These are phyloP conservation scores for Paraphoma chrysanthemicola DNA, from an alignment of 2,329 filamentous ascomycete genomes.

Conservation along the genomic window DNA sequence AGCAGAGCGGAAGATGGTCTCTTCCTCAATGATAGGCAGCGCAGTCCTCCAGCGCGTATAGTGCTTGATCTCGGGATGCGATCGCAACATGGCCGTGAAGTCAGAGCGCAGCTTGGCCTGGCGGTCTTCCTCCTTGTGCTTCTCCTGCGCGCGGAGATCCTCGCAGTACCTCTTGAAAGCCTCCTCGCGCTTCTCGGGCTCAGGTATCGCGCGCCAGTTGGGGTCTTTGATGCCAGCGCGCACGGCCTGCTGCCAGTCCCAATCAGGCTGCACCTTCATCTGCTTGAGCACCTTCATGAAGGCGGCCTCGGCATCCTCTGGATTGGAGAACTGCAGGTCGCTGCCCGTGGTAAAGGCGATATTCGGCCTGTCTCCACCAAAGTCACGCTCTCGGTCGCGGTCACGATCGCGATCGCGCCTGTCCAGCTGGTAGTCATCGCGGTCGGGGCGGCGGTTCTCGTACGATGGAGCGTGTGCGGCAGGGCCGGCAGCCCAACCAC, in stretches of 20 bases:
- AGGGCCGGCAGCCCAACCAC: constrained; percentile 68
- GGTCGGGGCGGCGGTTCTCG: constrained; percentile 42
- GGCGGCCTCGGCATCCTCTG: constrained; percentile 89
- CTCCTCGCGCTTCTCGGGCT: constrained; percentile 86
- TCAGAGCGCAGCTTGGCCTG: constrained; percentile 89
- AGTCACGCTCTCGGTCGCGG: constrained; percentile 50
- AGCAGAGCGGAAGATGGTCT: constrained; percentile 93
- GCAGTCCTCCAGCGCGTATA: constrained; percentile 98
- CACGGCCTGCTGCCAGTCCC: constrained; percentile 91
- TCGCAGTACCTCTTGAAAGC: constrained; percentile 96
- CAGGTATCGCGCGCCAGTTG: constrained; percentile 90
- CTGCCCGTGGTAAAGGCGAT: constrained; percentile 54
- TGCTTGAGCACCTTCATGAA: constrained; percentile 90
- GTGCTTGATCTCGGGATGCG: constrained; percentile 95
- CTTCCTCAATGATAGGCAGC: constrained; percentile 89
- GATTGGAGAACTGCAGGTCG: constrained; percentile 59
- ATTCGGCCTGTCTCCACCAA: constrained; percentile 44
- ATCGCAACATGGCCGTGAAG: constrained; percentile 94
- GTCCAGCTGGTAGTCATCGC: constrained; percentile 21
- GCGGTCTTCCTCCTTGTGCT: constrained; percentile 92
- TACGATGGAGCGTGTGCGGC: constrained; percentile 48
- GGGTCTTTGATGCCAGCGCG: constrained; percentile 86
- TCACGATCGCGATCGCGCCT: constrained; percentile 6
- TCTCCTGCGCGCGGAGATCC: constrained; percentile 89
- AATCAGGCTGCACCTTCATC: constrained; percentile 86